Conservation (phyloP, 2,329 filamentous ascomycete species). For the Ilyonectria destructans region DNA sequence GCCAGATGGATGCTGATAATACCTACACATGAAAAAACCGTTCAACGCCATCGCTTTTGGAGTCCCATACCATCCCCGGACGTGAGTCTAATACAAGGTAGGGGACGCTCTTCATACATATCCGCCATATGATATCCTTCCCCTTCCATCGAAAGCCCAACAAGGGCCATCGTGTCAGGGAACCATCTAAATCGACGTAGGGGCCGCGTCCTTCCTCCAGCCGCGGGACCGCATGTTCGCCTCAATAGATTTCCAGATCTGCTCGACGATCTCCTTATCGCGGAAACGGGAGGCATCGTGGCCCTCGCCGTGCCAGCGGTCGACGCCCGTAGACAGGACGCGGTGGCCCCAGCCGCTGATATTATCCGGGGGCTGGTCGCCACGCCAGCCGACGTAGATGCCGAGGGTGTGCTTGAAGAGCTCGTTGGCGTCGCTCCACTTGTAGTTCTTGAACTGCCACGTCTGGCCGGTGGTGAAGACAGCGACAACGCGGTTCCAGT, state of each 20-base stretch:
- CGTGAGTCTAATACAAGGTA: conserved; percentile 38
- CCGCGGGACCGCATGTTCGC: conserved; percentile 88
- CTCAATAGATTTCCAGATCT: conserved; percentile 93
- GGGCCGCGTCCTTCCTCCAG: conserved; percentile 83
- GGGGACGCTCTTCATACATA: conserved; percentile 29
- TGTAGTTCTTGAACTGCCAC: conserved; percentile 99
- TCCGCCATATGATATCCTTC: conserved; percentile 16
- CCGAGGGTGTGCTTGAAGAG: conserved; percentile 92
- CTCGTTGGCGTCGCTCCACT: conserved; percentile 91
- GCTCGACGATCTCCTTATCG: conserved; percentile 93
- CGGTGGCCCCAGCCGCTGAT: conserved; percentile 90
- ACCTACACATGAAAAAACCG: conserved; percentile 39
- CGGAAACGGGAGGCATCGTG: conserved; percentile 78
- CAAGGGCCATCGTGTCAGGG: conserved; percentile 1
- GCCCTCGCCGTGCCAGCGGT: conserved; percentile 80
- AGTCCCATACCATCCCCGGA: conserved; percentile 36
- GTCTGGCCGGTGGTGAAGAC: conserved; percentile 98
- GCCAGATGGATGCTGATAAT: conserved; percentile 35
- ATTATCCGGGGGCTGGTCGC: conserved; percentile 83
- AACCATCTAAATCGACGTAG: conserved; percentile 64
- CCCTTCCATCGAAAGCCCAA: conserved; percentile 23
- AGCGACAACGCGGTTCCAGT: conserved; percentile 95
- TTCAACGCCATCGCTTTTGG: conserved; percentile 52
- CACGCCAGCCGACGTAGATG: conserved; percentile 92
- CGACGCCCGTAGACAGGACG: conserved; percentile 85